Evolutionary conservation across 352 stramenopile genomes (phyloP), one percentile per base, ranked within the genome.

Genomic region (Phytophthora pistaciae): DNA sequence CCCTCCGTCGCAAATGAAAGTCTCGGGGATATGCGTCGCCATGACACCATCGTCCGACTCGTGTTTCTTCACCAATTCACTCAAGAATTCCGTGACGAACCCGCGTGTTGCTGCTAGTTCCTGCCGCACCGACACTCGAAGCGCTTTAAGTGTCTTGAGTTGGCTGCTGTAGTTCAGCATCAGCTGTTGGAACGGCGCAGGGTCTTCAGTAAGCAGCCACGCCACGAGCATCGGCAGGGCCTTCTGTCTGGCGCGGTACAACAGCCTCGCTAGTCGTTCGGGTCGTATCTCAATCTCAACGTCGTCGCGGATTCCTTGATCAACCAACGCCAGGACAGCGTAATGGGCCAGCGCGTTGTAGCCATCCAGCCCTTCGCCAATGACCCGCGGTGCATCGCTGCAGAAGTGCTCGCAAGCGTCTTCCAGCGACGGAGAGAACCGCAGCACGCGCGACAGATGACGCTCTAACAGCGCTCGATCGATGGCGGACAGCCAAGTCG

Each of bases 21-120:
- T 67, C 50, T 72, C 65, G 13, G 65, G 65, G 38, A 67, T 72
- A 58, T 72, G 65, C 3, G 57, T 58, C 25, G 38, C 57, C 40
- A 56, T 61, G 21, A 36, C 7, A 36, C 59, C 48, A 31, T 7
- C 23, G 18, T 56, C 14, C 9, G 50, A 13, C 5, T 13, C 21
- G 18, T 72, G 48, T 18, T 46, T 52, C 23, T 21, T 36, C 7
- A 2, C 57, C 49, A 72, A 14, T 21, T 40, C 31, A 40, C 13
- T 20, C 50, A 72, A 44, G 7, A 57, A 61, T 1, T 40, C 16
- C 18, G 57, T 67, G 25, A 72, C 29, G 21, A 72, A 67, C 9
- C 9, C 48, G 31, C 65, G 65, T 18, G 50, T 62, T 42, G 23
- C 49, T 57, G 29, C 20, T 14, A 66, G 20, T 4, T 72, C 65